Evolutionary conservation across 148 eudicot genomes (phyloP).

Genomic region (Vaccinium myrtillus): DNA sequence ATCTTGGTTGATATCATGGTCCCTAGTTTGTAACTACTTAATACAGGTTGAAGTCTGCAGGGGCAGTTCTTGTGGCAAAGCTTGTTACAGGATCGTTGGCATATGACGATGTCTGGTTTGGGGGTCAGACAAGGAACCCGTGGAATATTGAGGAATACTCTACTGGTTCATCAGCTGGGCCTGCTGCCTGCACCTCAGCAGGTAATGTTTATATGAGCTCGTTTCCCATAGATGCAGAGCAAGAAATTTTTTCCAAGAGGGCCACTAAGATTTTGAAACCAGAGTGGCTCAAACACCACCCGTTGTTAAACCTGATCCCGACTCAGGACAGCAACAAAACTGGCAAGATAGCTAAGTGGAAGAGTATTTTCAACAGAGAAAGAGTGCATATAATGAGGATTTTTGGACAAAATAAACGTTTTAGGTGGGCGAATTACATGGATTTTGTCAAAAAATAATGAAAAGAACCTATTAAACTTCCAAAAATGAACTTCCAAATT

Average conservation of each 20-base stretch:
- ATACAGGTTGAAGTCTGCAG: conserved; percentile 71
- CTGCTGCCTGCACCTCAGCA: conserved; percentile 90
- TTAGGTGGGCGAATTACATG: neutral
- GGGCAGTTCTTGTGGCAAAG: conserved; percentile 89
- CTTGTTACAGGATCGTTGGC: conserved; percentile 82
- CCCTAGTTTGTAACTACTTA: neutral
- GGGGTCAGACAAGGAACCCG: conserved; percentile 93
- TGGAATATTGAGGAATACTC: conserved; percentile 91
- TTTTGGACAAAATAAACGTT: neutral
- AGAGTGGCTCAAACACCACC: neutral
- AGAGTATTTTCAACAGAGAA: neutral
- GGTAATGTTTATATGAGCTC: conserved; percentile 35
- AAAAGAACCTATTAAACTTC: neutral
- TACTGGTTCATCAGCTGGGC: conserved; percentile 94
- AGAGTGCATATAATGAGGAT: neutral
- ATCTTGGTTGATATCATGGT: neutral
- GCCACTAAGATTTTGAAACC: neutral
- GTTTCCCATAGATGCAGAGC: neutral
- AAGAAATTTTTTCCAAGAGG: neutral
- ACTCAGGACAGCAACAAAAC: neutral
- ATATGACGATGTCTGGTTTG: conserved; percentile 93
- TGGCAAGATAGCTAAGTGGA: neutral
- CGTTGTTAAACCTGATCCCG: neutral
- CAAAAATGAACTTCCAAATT: neutral
- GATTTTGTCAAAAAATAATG: neutral